phyloP scores from a whole-genome alignment of 2,329 filamentous ascomycete genomes.

The Penicillium paneum region DNA sequence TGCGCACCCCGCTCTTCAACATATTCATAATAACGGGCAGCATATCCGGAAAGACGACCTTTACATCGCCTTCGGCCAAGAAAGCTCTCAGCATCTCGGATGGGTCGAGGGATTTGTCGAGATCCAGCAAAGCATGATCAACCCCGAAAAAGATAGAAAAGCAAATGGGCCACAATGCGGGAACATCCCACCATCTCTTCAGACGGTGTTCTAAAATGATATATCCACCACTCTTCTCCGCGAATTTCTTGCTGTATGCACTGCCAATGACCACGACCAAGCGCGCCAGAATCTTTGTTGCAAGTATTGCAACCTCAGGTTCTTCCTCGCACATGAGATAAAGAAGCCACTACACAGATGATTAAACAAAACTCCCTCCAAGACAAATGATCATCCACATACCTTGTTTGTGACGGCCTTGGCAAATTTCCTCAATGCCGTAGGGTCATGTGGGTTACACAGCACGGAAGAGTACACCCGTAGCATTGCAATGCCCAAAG shows the following conservation, averaged over 20 bases:
- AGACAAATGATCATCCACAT: constrained; percentile 26
- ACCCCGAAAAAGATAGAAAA: constrained; percentile 84
- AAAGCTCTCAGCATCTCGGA: constrained; percentile 73
- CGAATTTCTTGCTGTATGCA: constrained; percentile 80
- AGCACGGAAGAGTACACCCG: constrained; percentile 74
- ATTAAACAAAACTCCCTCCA: constrained; percentile 8
- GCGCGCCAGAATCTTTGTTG: constrained; percentile 77
- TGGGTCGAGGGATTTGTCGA: constrained; percentile 70
- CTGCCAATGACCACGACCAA: constrained; percentile 79
- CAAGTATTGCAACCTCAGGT: constrained; percentile 74
- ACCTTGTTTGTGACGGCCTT: constrained; percentile 94
- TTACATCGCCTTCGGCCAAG: constrained; percentile 53
- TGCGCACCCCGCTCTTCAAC: constrained; percentile 77
- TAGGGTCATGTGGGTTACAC: constrained; percentile 66
- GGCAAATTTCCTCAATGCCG: constrained; percentile 79
- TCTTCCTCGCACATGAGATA: constrained; percentile 88
- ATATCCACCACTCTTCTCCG: constrained; percentile 83
- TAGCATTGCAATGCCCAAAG: constrained; percentile 71
- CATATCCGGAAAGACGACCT: constrained; percentile 72
- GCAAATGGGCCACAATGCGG: constrained; percentile 80
- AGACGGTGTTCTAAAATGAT: constrained; percentile 77
- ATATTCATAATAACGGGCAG: constrained; percentile 78
- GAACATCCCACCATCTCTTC: constrained; percentile 83
- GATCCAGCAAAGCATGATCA: constrained; percentile 71
- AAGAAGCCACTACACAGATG: constrained; percentile 68